phyloP scores from a whole-genome alignment of 1,284 basidiomycete species.

The Amylostereum chailletii region DNA sequence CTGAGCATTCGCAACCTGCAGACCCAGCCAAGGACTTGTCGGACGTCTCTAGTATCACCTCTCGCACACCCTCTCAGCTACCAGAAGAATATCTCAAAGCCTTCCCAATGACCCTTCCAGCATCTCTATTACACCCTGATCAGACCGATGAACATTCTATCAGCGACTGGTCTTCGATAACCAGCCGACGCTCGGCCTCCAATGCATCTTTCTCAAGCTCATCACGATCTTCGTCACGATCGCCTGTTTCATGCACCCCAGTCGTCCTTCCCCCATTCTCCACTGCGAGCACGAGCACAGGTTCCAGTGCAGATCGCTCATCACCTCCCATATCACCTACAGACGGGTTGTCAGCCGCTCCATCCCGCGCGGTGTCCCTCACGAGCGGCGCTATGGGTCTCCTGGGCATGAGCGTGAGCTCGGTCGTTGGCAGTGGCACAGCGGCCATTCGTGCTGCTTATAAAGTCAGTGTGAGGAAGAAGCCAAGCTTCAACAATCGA shows the following conservation, averaged over 20 bases:
- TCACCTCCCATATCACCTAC: background rate
- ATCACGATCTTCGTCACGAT: background rate
- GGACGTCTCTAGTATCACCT: background rate
- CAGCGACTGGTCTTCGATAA: conserved; percentile 5
- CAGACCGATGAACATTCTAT: conserved; percentile 3
- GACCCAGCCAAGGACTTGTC: conserved; percentile 5
- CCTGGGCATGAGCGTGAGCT: conserved; percentile 14
- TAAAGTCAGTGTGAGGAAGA: background rate
- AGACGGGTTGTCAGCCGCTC: background rate
- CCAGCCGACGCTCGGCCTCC: background rate
- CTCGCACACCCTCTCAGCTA: conserved; percentile 25
- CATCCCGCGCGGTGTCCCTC: conserved; percentile 6
- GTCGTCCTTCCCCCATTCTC: background rate
- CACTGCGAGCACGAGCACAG: background rate
- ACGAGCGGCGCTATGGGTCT: conserved; percentile 19
- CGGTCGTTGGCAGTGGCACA: conserved; percentile 23
- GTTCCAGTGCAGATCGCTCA: background rate
- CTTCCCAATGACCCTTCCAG: conserved; percentile 55
- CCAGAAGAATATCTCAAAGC: conserved; percentile 46
- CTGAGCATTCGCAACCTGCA: conserved; percentile 25
- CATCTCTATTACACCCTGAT: conserved; percentile 11
- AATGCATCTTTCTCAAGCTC: background rate
- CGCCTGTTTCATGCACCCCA: background rate
- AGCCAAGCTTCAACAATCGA: background rate
- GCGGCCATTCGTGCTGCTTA: conserved; percentile 43